A percentile compares a stretch with the other conserved stretches of the same genome.
These are phyloP conservation scores for Phytophthora fragariae DNA, from an alignment of 352 stramenopile species.

Conservation along the genomic window DNA sequence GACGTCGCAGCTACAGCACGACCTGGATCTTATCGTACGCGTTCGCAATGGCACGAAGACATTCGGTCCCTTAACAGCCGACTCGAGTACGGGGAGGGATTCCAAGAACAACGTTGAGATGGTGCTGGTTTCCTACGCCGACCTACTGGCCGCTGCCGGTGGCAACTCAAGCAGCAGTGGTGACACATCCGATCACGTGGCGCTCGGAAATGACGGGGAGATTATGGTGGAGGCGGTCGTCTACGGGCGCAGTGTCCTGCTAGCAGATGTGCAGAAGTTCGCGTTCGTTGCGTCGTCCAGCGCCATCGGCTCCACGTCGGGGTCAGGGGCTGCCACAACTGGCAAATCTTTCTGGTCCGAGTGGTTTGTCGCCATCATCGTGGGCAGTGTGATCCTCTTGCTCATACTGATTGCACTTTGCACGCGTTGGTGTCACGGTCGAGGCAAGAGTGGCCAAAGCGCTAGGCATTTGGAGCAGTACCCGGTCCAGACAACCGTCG, in stretches of 20 bases:
- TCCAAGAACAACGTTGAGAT: slow-evolving; percentile 89
- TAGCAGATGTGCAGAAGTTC: slow-evolving; percentile 66
- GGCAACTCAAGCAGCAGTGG: slow-evolving; percentile 36
- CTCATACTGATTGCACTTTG: slow-evolving; percentile 51
- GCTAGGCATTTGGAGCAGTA: slow-evolving; percentile 22
- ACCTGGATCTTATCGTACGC: slow-evolving; percentile 76
- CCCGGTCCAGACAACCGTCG: slow-evolving; percentile 17
- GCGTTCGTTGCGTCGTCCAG: slow-evolving; percentile 85
- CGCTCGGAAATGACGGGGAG: slow-evolving; percentile 54
- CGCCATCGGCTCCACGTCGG: slow-evolving; percentile 65
- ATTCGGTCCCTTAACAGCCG: slow-evolving; percentile 71
- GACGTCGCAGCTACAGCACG: slow-evolving; percentile 76
- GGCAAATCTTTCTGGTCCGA: slow-evolving; percentile 60
- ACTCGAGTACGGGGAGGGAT: slow-evolving; percentile 60
- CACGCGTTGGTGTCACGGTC: slow-evolving; percentile 44
- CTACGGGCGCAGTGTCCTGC: slow-evolving; percentile 68
- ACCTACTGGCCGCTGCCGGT: slow-evolving; percentile 56
- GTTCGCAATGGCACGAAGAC: slow-evolving; percentile 61
- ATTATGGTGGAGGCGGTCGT: slow-evolving; percentile 81
- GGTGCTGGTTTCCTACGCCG: slow-evolving; percentile 76
- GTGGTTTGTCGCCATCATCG: slow-evolving; percentile 63
- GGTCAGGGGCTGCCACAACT: slow-evolving; percentile 25
- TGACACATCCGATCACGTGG: slow-evolving; percentile 25
- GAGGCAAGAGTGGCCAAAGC: slow-evolving; percentile 22
- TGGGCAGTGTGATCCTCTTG: slow-evolving; percentile 54